phyloP scores from a whole-genome alignment of 352 stramenopile genomes.

The Phytophthora idaei region DNA sequence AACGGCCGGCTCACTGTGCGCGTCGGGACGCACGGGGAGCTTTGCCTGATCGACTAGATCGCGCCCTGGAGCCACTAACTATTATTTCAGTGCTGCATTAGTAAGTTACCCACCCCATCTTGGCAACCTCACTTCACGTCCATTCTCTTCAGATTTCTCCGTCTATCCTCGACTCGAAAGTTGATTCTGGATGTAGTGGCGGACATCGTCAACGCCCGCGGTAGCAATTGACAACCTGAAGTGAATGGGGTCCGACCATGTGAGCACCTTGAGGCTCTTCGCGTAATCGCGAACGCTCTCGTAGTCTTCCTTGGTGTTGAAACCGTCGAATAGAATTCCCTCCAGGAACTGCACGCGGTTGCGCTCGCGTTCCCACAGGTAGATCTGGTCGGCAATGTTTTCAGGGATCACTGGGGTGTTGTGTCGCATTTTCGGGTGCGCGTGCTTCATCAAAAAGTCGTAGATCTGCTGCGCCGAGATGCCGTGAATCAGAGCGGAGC shows the following conservation, averaged over 20 bases:
- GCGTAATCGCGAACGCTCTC: constrained; percentile 79
- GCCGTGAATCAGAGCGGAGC: constrained; percentile 87
- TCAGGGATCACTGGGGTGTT: constrained; percentile 84
- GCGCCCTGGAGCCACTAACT: constrained; percentile 34
- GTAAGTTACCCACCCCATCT: constrained; percentile 33
- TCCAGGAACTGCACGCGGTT: constrained; percentile 87
- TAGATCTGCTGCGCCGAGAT: constrained; percentile 93
- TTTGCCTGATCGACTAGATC: constrained; percentile 23
- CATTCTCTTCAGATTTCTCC: neutral
- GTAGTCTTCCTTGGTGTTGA: constrained; percentile 86
- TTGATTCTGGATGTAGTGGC: constrained; percentile 75
- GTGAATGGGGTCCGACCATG: constrained; percentile 83
- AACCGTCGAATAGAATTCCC: constrained; percentile 88
- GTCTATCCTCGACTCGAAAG: constrained; percentile 31
- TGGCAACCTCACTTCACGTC: constrained; percentile 6
- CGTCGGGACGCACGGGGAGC: constrained; percentile 29
- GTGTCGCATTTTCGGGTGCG: constrained; percentile 79
- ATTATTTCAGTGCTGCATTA: constrained; percentile 45
- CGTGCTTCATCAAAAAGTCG: constrained; percentile 91
- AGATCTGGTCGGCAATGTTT: constrained; percentile 92
- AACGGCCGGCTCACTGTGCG: constrained; percentile 23
- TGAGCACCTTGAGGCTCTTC: constrained; percentile 70
- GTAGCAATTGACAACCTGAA: constrained; percentile 76
- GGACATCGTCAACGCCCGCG: constrained; percentile 68
- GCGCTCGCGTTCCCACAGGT: constrained; percentile 91